A percentile compares a stretch with the other conserved stretches of the same genome.
Evolutionary conservation across 371 early-diverging fungal genomes (phyloP).

Genomic region (Funneliformis caledonium): DNA sequence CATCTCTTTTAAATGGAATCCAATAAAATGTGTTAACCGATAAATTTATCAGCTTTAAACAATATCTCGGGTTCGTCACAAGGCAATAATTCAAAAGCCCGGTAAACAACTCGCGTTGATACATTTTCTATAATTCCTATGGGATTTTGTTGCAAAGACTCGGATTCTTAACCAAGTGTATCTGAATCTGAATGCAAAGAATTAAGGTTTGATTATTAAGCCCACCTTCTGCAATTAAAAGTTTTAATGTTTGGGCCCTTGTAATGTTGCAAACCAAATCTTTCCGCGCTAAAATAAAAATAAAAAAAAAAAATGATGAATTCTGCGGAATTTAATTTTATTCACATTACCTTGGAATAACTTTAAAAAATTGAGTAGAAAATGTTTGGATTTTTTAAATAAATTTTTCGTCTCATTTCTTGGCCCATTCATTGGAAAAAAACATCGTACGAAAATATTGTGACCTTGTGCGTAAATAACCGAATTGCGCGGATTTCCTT

Average conservation of each 20-base stretch:
- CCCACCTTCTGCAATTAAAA: neutral
- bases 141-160: neutral
- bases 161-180: neutral
- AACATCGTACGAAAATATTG: too few species aligned
- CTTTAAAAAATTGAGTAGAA: too few species aligned
- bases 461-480: too few species aligned
- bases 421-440: too few species aligned
- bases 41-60: conserved; percentile 9
- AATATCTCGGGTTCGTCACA: neutral
- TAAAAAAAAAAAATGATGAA: neutral
- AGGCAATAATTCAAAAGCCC: neutral
- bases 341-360: too few species aligned
- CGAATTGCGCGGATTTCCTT: too few species aligned
- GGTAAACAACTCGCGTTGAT: neutral
- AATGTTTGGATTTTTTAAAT: too few species aligned
- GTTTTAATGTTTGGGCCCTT: neutral
- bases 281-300: neutral
- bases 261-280: neutral
- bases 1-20: neutral
- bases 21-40: neutral
- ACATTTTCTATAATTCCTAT: neutral
- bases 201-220: neutral
- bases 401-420: too few species aligned
- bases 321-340: too few species aligned
- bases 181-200: neutral